Evolutionary conservation across 306 rosid genomes (phyloP).

Genomic region (Quercus aquifolioides): DNA sequence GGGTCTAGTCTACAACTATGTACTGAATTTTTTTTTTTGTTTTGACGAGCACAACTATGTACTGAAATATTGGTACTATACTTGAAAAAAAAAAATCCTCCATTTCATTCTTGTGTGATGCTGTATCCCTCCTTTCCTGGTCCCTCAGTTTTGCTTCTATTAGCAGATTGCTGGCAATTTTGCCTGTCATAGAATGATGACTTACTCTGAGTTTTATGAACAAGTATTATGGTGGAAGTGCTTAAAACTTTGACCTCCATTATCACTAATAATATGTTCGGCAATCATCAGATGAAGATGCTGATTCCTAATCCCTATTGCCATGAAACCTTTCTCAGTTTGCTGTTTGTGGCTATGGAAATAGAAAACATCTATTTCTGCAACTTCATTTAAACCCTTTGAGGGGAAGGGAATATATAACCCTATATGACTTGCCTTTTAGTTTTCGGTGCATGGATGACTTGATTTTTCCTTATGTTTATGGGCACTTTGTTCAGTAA

Average conservation of each 20-base stretch:
- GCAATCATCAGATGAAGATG: background rate
- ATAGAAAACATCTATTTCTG: background rate
- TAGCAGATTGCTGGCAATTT: background rate
- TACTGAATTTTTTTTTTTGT: background rate
- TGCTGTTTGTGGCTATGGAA: no score
- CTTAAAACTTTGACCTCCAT: background rate
- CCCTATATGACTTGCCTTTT: no score
- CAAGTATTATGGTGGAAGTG: background rate
- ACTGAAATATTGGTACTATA: no score
- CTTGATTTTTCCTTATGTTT: background rate
- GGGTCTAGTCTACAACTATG: conserved; percentile 6
- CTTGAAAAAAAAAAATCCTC: no score
- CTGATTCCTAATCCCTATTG: background rate
- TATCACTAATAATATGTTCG: background rate
- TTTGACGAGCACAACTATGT: no score
- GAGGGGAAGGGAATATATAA: no score
- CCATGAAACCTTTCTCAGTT: background rate
- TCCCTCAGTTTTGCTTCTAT: background rate
- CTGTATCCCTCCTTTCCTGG: no score
- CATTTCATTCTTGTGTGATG: background rate
- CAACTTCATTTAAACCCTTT: background rate
- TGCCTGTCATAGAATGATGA: background rate
- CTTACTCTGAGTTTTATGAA: background rate
- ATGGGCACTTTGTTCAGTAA: background rate
- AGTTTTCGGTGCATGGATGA: background rate